phyloP scores from a whole-genome alignment of 768 basidiomycete genomes.

The Gymnopilus junonius region DNA sequence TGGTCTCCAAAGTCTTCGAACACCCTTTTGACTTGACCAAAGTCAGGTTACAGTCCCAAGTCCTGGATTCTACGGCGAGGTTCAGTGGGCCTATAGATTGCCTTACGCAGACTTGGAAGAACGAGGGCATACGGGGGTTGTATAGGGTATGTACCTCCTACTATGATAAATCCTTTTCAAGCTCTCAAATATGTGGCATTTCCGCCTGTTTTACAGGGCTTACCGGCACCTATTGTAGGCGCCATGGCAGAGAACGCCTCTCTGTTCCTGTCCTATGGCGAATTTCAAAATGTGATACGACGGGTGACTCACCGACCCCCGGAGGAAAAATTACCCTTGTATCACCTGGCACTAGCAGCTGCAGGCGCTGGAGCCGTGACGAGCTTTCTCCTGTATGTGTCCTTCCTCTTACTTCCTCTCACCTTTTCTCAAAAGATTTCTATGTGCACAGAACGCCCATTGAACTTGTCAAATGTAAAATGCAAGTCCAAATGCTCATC shows the following conservation, averaged over 20 bases:
- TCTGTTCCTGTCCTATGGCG: constrained; percentile 86
- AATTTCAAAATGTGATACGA: constrained; percentile 70
- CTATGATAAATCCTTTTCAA: neutral
- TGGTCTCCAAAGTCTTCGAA: constrained; percentile 86
- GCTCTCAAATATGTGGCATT: neutral
- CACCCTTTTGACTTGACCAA: constrained; percentile 94
- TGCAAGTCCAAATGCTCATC: constrained; percentile 40
- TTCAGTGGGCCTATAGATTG: constrained; percentile 93
- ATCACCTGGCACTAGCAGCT: constrained; percentile 80
- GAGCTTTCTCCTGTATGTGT: constrained; percentile 82
- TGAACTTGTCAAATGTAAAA: constrained; percentile 43
- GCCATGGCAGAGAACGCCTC: constrained; percentile 95
- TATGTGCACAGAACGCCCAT: constrained; percentile 35
- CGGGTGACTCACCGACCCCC: constrained; percentile 35
- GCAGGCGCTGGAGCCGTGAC: constrained; percentile 86
- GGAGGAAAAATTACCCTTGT: constrained; percentile 57
- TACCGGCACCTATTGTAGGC: constrained; percentile 92
- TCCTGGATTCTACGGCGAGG: constrained; percentile 64
- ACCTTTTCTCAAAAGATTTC: no score
- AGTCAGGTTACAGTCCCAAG: constrained; percentile 89
- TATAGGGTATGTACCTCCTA: constrained; percentile 69
- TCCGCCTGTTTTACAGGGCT: constrained; percentile 55
- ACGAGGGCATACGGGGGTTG: constrained; percentile 83
- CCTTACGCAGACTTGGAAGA: constrained; percentile 76
- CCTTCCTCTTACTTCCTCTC: constrained; percentile 55